Base-by-base conservation (phyloP, 2,329 filamentous ascomycete genomes). In the Sarocladium brachiariae region DNA sequence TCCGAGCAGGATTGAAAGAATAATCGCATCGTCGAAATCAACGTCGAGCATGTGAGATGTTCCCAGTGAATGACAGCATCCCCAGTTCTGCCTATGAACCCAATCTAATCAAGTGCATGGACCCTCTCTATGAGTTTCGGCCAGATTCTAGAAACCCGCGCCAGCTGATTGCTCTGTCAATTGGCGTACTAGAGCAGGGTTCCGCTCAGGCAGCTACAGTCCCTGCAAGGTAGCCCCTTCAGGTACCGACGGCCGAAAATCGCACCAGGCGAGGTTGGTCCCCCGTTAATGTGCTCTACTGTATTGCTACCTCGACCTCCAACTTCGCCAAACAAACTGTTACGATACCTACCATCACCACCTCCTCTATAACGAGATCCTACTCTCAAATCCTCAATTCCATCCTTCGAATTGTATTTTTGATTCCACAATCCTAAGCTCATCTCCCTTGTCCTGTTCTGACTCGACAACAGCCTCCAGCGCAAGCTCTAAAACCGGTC, bases 111-210 rank as follows among this genome's bases (percentile, higher is more conserved):
- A 43, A 25, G 21, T 25, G 39, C 39, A 43, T 27, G 21, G 39
- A 43, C 23, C 37, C 16, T n/a, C 13, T 47, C 43, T 47, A n/a
- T 18, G 46, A 49, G 46, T 49, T 49, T 49, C 46, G 30, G 46
- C 46, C 46, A 49, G 46, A 49, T 49, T 49, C 46, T 49, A 49
- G 46, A 49, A 49, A 19, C 39, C 23, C 39, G 8, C 39, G 11
- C 39, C 39, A 43, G 39, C 23, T 43, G 39, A 23, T 43, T 43
- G 39, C 39, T 23, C 21, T 43, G 39, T 43, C 19, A 43, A 11
- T 25, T 19, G 21, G 39, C 9, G n/a, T 43, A 18, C 25, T 30
- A 16, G 24, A 31, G 43, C 43, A 47, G 43, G 43, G 43, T 24
- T 47, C 43, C 27, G 43, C 25, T 47, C 43, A 47, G 43, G 43